phyloP scores from a whole-genome alignment of 2,329 filamentous ascomycete genomes.

The Fusarium sp. region DNA sequence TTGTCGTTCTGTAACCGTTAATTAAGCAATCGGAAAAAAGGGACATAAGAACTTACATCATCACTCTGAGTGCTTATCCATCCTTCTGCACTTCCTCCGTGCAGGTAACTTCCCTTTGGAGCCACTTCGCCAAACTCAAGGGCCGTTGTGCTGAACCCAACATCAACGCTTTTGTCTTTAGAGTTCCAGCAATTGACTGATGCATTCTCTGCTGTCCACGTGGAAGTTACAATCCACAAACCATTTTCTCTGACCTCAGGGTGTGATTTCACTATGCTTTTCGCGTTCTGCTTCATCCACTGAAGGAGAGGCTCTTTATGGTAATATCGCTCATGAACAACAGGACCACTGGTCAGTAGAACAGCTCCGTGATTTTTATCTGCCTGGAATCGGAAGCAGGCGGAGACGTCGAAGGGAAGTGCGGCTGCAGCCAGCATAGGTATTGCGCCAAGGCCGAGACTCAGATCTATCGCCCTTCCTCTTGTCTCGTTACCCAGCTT shows the following conservation, averaged over 20 bases:
- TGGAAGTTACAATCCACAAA: neutral
- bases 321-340: neutral
- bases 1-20: neutral
- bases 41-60: neutral
- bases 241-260: neutral
- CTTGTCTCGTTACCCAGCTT: neutral
- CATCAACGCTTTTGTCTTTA: neutral
- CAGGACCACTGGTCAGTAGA: neutral
- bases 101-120: neutral
- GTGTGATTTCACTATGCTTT: neutral
- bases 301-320: neutral
- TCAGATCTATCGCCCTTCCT: neutral
- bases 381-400: neutral
- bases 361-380: neutral
- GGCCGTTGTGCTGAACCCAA: neutral
- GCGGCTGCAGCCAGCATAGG: neutral
- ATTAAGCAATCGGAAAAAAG: rapidly evolving
- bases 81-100: neutral
- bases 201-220: neutral
- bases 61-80: neutral
- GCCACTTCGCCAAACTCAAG: neutral
- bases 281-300: neutral
- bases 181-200: neutral
- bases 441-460: neutral
- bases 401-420: neutral